Evolutionary conservation across 306 rosid species (phyloP).

Genomic region (Abrus pulchellus): DNA sequence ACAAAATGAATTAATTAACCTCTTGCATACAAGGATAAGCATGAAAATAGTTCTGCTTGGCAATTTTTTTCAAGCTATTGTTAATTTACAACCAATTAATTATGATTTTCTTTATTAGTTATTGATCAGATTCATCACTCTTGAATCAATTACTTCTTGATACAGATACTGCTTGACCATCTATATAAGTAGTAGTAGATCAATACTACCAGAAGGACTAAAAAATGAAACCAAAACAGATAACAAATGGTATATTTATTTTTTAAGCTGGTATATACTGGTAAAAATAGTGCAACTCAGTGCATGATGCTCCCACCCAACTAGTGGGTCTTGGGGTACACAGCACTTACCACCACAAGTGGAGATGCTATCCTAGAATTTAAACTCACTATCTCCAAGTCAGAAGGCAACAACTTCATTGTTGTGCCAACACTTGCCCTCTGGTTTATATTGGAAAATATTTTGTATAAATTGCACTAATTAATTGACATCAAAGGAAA

Average conservation of each 20-base stretch:
- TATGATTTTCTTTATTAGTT: constrained; percentile 19
- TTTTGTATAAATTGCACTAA: constrained; percentile 25
- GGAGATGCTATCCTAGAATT: no score
- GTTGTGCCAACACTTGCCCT: no score
- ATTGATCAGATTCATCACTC: constrained; percentile 7
- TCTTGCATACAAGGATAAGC: constrained; percentile 34
- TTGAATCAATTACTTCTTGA: constrained; percentile 27
- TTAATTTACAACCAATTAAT: constrained; percentile 18
- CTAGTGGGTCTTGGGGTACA: no score
- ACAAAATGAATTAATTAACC: constrained; percentile 34
- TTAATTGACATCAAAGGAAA: constrained; percentile 19
- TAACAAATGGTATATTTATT: neutral
- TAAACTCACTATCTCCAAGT: no score
- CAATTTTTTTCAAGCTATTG: neutral
- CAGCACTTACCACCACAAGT: no score
- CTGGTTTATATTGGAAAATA: neutral
- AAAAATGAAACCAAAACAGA: constrained; percentile 18
- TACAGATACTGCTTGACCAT: constrained; percentile 4
- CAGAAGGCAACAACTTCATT: no score
- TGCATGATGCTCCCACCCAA: no score
- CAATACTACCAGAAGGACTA: neutral
- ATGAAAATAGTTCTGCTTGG: constrained; percentile 14
- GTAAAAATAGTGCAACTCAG: neutral
- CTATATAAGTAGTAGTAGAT: neutral
- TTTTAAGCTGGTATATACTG: neutral